Evolutionary conservation across 2,329 filamentous ascomycete species (phyloP), one percentile per base, ranked within the genome.

Genomic region (Nemania abortiva): DNA sequence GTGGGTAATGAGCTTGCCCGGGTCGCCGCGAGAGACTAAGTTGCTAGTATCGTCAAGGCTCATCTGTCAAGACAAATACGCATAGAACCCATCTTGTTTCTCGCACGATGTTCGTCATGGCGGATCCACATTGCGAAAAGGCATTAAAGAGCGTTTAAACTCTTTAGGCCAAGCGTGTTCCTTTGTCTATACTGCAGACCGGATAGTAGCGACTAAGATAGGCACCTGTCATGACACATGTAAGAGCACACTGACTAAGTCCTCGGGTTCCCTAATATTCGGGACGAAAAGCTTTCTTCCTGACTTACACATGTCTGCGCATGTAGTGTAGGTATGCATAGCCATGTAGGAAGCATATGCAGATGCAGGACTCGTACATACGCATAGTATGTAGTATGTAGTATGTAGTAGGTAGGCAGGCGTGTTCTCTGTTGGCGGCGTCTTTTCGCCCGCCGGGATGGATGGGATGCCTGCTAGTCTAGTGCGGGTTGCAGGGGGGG

Each of bases 91-190:
- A 58, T 66, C 49, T 45, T 52, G 37, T 45, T 37, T 39, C 22
- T 39, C 29, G 29, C 22, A 34, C n/a, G 29, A 29, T 39, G 34
- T 56, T 55, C 39, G 20, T 64, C 59, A 67, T 65, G 11, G 52
- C 20, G 64, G 68, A 50, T 68, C 68, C 65, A 64, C 60, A 70
- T 70, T 18, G 45, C 29, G 60, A 70, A 47, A n/a, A 29, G 39
- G 37, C 6, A 45, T 18, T 20, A n/a, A n/a, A 20, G 18, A 55
- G 53, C 54, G 50, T 37, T 29, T 56, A 42, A 9, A 63, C 39
- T 4, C 18, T 66, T 59, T 56, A 3, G 58, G 63, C 49, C 53
- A 59, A 59, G 56, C 50, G 42, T 31, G 56, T 24, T 61, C 27
- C 47, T 59, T 63, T 20, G 63, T 59, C 49, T 15, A 13, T 11